phyloP scores from a whole-genome alignment of 768 basidiomycete species.

The Agaricus sinodeliciosus region DNA sequence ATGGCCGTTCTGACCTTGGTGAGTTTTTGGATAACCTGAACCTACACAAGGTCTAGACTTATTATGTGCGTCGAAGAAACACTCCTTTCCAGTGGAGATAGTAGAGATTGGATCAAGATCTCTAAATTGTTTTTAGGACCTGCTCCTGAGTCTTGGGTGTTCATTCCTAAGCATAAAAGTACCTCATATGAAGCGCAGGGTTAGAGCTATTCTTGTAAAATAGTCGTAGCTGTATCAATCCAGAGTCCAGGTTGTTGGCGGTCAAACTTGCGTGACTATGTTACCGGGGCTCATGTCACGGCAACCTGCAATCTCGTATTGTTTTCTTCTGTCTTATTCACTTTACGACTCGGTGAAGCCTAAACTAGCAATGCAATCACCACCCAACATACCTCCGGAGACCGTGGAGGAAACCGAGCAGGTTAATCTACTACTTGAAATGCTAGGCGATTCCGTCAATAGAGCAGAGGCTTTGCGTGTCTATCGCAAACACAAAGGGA shows the following conservation, averaged over 20 bases:
- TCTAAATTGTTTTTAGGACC: constrained; percentile 94
- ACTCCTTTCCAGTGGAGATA: constrained; percentile 70
- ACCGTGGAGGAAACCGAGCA: constrained; percentile 8
- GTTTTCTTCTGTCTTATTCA: neutral
- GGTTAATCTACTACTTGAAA: constrained; percentile 7
- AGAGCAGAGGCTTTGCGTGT: constrained; percentile 45
- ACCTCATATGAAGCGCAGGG: constrained; percentile 66
- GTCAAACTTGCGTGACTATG: neutral
- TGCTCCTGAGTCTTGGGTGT: constrained; percentile 75
- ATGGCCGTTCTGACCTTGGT: constrained; percentile 87
- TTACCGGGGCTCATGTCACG: neutral
- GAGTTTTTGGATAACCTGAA: constrained; percentile 17
- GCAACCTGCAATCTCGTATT: neutral
- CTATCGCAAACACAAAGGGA: constrained; percentile 52
- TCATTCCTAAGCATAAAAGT: constrained; percentile 93
- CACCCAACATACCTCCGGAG: constrained; percentile 10
- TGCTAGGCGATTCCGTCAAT: constrained; percentile 25
- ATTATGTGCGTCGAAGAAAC: constrained; percentile 50
- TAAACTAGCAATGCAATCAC: constrained; percentile 3
- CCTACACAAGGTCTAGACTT: neutral
- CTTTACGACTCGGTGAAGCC: neutral
- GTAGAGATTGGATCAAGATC: constrained; percentile 87
- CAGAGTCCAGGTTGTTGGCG: neutral
- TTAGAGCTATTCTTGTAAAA: constrained; percentile 14
- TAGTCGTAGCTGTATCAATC: neutral